These are phyloP conservation scores for Cordyceps pruinosa DNA, from an alignment of 2,329 filamentous ascomycete species.

Conservation along the genomic window DNA sequence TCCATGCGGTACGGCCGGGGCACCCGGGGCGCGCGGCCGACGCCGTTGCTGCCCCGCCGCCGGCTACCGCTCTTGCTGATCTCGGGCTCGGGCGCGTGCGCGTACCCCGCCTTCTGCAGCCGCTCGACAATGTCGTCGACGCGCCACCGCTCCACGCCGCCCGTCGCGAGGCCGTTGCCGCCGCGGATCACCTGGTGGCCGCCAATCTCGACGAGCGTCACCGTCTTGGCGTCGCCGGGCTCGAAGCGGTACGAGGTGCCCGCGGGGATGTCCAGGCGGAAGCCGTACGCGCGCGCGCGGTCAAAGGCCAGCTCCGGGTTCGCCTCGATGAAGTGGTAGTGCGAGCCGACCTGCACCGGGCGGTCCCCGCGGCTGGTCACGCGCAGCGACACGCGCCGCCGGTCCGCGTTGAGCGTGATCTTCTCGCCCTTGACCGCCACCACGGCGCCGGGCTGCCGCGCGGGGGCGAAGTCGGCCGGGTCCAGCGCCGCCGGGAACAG, in stretches of 20 bases:
- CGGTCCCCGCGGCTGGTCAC: slow-evolving; percentile 85
- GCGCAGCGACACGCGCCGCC: slow-evolving; percentile 67
- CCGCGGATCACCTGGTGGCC: slow-evolving; percentile 74
- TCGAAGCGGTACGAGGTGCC: slow-evolving; percentile 92
- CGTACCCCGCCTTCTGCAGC: slow-evolving; percentile 67
- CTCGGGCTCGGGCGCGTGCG: slow-evolving; percentile 69
- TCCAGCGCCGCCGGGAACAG: slow-evolving; percentile 58
- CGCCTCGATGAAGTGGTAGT: slow-evolving; percentile 95
- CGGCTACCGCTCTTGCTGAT: slow-evolving; percentile 30
- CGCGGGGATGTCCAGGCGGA: slow-evolving; percentile 79
- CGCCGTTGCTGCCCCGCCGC: slow-evolving; percentile 71
- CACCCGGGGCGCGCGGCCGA: slow-evolving; percentile 72
- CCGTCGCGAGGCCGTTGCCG: slow-evolving; percentile 73
- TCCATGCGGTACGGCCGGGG: slow-evolving; percentile 78
- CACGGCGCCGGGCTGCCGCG: slow-evolving; percentile 72
- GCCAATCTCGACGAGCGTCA: slow-evolving; percentile 81
- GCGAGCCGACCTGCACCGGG: slow-evolving; percentile 72
- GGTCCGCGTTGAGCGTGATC: slow-evolving; percentile 65
- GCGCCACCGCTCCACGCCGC: slow-evolving; percentile 58
- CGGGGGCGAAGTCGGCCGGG: slow-evolving; percentile 57
- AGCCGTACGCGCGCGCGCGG: slow-evolving; percentile 73
- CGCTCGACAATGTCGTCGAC: slow-evolving; percentile 59
- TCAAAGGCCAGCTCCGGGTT: slow-evolving; percentile 89
- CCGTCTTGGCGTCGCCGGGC: slow-evolving; percentile 85
- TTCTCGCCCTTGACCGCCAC: slow-evolving; percentile 61